A percentile compares a stretch with the other conserved stretches of the same genome.
phyloP scores from a whole-genome alignment of 2,329 filamentous ascomycete species.

The Colletotrichum sidae region DNA sequence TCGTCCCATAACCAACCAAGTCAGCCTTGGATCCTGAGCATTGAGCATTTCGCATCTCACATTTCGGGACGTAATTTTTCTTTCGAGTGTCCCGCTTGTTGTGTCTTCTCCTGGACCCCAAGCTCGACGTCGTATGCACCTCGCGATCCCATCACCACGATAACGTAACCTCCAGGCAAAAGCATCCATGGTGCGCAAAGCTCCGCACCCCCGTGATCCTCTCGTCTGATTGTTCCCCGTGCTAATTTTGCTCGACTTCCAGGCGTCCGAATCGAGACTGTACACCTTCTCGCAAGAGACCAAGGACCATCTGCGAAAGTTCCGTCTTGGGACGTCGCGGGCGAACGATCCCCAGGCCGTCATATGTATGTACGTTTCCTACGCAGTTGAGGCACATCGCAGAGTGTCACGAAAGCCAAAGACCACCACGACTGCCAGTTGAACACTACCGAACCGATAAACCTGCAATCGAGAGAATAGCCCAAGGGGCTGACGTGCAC shows the following conservation, averaged over 20 bases:
- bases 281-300: conserved; percentile 95
- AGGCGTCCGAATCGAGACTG: conserved; percentile 85
- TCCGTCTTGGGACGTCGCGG: conserved; percentile 89
- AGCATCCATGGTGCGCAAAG: conserved; percentile 24
- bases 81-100: no score
- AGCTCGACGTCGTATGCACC: background rate
- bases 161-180: background rate
- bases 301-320: conserved; percentile 91
- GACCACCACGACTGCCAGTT: no score
- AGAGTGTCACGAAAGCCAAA: no score
- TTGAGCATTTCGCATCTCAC: background rate
- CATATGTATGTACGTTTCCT: conserved; percentile 80
- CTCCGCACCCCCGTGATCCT: background rate
- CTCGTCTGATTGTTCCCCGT: conserved; percentile 4
- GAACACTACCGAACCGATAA: no score
- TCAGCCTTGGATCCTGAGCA: conserved; percentile 11
- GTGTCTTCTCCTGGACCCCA: no score
- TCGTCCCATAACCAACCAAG: background rate
- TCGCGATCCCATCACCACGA: background rate
- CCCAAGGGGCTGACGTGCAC: background rate
- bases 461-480: no score
- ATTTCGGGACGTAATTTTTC: no score
- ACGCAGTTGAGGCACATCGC: no score
- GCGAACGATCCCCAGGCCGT: conserved; percentile 89
- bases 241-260: conserved; percentile 15